Base-by-base conservation (phyloP, 331 rosid genomes). In the Cydonia oblonga region DNA sequence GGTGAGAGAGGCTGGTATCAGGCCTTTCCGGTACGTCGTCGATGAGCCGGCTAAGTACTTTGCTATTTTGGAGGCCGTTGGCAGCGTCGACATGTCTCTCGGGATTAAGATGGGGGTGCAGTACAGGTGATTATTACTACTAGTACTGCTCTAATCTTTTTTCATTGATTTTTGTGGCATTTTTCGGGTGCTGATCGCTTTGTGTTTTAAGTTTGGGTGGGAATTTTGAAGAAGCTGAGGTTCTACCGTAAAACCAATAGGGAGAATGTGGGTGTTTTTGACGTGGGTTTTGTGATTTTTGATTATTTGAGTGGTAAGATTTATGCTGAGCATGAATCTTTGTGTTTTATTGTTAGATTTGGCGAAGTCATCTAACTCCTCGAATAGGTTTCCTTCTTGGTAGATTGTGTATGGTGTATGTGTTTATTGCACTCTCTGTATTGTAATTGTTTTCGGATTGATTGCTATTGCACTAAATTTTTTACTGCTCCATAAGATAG, bases 51-150 rank as follows among this genome's bases (percentile, higher is more conserved):
- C 84, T 0, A 81, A 81, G 84, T 91, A 91, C 24, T 91, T 93
- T 15, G 91, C 98, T 13, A 72, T 93, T 13, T 23, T 82, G 70
- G 97, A 93, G 77, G 96, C 98, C 19, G 96, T 84, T 63, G 98
- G 98, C 0, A 29, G 91, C 57, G 79, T 93, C 42, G 98, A 93
- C 72, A 86, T 93, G 87, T 93, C 98, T 2, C 92, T 93, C 1
- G 98, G 83, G 52, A 93, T 93, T 72, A 93, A 93, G 79, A 82
- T 85, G 90, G 98, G 98, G 11, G 98, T 93, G 38, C 98, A 93
- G 68, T 93, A 76, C 73, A 93, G 98, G 98, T 86, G 60, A 46
- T 25, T 46, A n/a, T 42, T 18, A 14, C 64, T 25, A 3, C 16
- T 5, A 40, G 24, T 10, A 24, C 29, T 58, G 3, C 7, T 52